These are phyloP conservation scores for Rhizopogon salebrosus DNA, from an alignment of 768 basidiomycete genomes.

Conservation along the genomic window DNA sequence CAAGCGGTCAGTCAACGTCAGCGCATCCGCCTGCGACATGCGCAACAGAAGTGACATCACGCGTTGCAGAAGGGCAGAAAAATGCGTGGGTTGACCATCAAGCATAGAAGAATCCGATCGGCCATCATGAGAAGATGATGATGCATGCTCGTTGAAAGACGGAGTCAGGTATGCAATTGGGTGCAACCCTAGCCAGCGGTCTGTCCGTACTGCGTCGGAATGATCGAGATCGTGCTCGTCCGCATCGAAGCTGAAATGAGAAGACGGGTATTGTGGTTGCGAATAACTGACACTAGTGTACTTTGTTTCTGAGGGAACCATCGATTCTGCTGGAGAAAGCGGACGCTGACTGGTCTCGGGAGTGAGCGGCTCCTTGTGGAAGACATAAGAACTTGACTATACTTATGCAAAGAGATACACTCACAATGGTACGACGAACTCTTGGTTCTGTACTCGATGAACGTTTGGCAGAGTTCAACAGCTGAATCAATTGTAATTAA, in stretches of 20 bases:
- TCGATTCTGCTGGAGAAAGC: slow-evolving; percentile 37
- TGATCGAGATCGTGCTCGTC: slow-evolving; percentile 37
- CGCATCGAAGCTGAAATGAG: slow-evolving; percentile 36
- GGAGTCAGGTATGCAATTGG: slow-evolving; percentile 30
- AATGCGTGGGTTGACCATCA: slow-evolving; percentile 43
- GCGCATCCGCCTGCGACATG: slow-evolving; percentile 72
- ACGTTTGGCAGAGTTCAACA: slow-evolving; percentile 25
- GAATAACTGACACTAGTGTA: slow-evolving; percentile 20
- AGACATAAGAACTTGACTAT: not conserved
- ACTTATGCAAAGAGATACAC: slow-evolving; percentile 7
- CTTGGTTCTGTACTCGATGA: slow-evolving; percentile 31
- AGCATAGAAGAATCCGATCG: slow-evolving; percentile 70
- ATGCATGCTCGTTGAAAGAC: slow-evolving; percentile 29
- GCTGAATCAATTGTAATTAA: slow-evolving; percentile 19
- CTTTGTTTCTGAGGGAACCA: slow-evolving; percentile 19
- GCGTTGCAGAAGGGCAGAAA: slow-evolving; percentile 59
- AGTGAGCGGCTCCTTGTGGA: slow-evolving; percentile 37
- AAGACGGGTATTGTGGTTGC: slow-evolving; percentile 19
- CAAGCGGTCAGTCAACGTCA: slow-evolving; percentile 82
- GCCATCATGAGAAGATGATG: slow-evolving; percentile 49
- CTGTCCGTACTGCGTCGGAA: slow-evolving; percentile 69
- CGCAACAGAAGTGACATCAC: slow-evolving; percentile 58
- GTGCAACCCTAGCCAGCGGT: slow-evolving; percentile 31
- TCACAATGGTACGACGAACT: slow-evolving; percentile 27
- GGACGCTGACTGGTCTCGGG: slow-evolving; percentile 39